Evolutionary conservation across 306 rosid genomes (phyloP).

Genomic region (Lathyrus tuberosus): DNA sequence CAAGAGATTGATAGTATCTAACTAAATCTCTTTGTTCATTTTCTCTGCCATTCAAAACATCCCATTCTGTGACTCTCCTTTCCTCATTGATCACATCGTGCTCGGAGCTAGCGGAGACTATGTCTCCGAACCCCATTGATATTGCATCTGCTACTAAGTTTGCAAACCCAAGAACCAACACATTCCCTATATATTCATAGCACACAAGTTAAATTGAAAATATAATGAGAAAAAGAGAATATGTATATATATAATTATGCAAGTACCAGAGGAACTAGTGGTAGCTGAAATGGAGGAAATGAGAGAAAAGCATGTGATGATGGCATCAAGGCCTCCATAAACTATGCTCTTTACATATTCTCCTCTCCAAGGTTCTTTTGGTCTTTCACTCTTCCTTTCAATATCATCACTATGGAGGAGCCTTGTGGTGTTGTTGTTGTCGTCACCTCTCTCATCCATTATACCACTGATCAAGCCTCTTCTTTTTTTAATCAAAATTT

Average conservation of each 20-base stretch:
- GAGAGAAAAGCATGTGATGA: conserved; percentile 63
- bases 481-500: not conserved
- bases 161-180: conserved; percentile 68
- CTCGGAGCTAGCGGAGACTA: conserved; percentile 50
- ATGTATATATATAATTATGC: no score
- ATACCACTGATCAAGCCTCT: conserved; percentile 1
- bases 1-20: conserved; percentile 54
- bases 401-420: conserved; percentile 25
- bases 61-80: conserved; percentile 58
- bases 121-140: conserved; percentile 81
- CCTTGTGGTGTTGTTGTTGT: conserved; percentile 20
- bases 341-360: conserved; percentile 54
- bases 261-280: conserved; percentile 47
- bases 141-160: conserved; percentile 77
- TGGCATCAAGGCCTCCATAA: conserved; percentile 64
- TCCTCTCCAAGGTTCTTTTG: conserved; percentile 64
- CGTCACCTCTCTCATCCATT: conserved; percentile 35
- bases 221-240: not conserved
- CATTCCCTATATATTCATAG: conserved; percentile 40
- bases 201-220: conserved; percentile 8
- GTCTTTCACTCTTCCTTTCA: conserved; percentile 43
- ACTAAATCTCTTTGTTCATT: conserved; percentile 46
- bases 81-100: conserved; percentile 51
- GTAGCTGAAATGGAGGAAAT: conserved; percentile 65
- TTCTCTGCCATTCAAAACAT: conserved; percentile 44